A percentile compares a stretch with the other conserved stretches of the same genome.
Conservation (phyloP, 305 asterid species). For the Fraxinus platypoda region DNA sequence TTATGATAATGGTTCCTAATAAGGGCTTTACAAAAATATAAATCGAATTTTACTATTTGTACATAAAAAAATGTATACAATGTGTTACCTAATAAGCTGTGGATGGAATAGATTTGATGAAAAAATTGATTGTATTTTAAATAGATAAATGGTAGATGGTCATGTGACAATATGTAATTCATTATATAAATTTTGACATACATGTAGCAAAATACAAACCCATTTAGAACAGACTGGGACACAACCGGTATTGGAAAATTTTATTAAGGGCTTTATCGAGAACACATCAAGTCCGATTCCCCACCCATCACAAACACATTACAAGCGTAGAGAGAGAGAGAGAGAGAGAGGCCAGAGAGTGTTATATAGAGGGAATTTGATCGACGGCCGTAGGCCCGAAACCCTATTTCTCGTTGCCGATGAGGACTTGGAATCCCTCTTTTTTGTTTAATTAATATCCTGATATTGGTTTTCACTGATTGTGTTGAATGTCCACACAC, state of each 20-base stretch:
- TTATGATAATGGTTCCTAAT: too few relatives aligned
- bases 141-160: background rate
- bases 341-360: background rate
- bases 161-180: too few relatives aligned
- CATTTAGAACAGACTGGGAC: background rate
- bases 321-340: background rate
- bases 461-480: background rate
- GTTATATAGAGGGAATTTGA: background rate
- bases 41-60: too few relatives aligned
- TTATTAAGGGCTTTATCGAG: background rate
- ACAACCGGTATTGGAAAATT: background rate
- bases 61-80: too few relatives aligned
- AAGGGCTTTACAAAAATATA: too few relatives aligned
- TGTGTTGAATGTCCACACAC: background rate
- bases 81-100: background rate
- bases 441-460: background rate
- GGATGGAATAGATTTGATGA: background rate
- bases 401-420: background rate
- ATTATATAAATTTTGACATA: too few relatives aligned
- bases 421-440: background rate
- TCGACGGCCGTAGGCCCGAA: slow-evolving; percentile 4
- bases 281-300: background rate
- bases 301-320: background rate
- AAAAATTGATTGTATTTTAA: too few relatives aligned
- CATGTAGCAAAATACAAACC: background rate